These are phyloP conservation scores for Bruguiera sexangula DNA, from an alignment of 345 rosid species.

Conservation along the genomic window DNA sequence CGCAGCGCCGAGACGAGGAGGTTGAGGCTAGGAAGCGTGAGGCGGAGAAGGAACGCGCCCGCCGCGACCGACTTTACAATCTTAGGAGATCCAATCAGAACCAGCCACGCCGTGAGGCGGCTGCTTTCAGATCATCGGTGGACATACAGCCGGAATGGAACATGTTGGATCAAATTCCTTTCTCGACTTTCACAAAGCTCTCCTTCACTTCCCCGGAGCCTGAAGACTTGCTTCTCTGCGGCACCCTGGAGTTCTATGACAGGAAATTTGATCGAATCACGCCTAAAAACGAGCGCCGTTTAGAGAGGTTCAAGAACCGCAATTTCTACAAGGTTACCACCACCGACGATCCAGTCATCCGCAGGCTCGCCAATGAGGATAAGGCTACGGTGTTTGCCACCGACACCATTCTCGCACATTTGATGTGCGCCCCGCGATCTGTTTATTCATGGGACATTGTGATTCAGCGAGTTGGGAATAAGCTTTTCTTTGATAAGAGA, in stretches of 20 bases:
- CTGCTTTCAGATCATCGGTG: conserved; percentile 75
- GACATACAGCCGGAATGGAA: conserved; percentile 98
- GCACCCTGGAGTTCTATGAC: conserved; percentile 76
- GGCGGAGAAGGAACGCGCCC: conserved; percentile 91
- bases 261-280: conserved; percentile 65
- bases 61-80: conserved; percentile 77
- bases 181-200: conserved; percentile 76
- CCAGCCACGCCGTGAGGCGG: conserved; percentile 79
- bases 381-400: conserved; percentile 92
- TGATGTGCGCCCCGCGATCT: conserved; percentile 93
- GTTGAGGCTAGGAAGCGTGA: conserved; percentile 85
- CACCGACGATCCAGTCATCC: conserved; percentile 85
- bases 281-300: conserved; percentile 72
- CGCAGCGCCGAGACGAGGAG: conserved; percentile 94
- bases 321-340: conserved; percentile 94
- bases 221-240: conserved; percentile 73
- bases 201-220: conserved; percentile 76
- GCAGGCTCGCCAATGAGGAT: conserved; percentile 84
- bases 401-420: conserved; percentile 68
- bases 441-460: conserved; percentile 98
- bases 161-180: conserved; percentile 96
- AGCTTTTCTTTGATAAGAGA: conserved; percentile 82
- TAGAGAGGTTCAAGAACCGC: conserved; percentile 85
- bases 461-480: conserved; percentile 85
- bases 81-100: conserved; percentile 60